phyloP scores from a whole-genome alignment of 2,329 filamentous ascomycete genomes.

The Cercospora sesami region DNA sequence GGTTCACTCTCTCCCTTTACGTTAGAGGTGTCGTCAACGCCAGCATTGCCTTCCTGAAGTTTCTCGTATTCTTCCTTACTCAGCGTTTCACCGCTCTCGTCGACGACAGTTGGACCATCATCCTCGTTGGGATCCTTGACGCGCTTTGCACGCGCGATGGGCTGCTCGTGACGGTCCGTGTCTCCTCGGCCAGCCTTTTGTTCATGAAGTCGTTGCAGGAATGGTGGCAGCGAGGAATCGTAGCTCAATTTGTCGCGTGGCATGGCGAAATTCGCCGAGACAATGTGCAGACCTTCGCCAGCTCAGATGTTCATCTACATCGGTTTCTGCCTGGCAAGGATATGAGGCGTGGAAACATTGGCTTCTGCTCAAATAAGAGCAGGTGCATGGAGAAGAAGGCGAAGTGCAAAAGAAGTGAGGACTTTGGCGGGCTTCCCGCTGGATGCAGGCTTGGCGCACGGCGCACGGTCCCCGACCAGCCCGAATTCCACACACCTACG shows the following conservation, averaged over 20 bases:
- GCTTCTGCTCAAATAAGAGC: neutral
- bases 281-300: neutral
- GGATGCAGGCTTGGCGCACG: neutral
- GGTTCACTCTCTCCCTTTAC: constrained; percentile 30
- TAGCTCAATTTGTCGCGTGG: constrained; percentile 67
- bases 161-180: constrained; percentile 47
- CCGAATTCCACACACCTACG: constrained; percentile 12
- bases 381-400: neutral
- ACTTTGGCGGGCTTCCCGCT: neutral
- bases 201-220: constrained; percentile 51
- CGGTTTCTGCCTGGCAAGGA: neutral
- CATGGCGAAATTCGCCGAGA: constrained; percentile 21
- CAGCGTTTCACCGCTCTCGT: constrained; percentile 64
- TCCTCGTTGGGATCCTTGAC: constrained; percentile 68
- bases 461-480: constrained; percentile 2
- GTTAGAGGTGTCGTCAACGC: constrained; percentile 16
- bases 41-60: constrained; percentile 29
- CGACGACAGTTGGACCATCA: constrained; percentile 73
- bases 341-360: neutral
- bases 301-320: neutral
- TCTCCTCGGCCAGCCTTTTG: constrained; percentile 54
- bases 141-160: constrained; percentile 49
- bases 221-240: constrained; percentile 54
- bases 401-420: neutral
- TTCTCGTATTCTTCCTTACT: constrained; percentile 54